Conservation (phyloP, 805 yeast genomes). For the Ogataea philodendri region DNA sequence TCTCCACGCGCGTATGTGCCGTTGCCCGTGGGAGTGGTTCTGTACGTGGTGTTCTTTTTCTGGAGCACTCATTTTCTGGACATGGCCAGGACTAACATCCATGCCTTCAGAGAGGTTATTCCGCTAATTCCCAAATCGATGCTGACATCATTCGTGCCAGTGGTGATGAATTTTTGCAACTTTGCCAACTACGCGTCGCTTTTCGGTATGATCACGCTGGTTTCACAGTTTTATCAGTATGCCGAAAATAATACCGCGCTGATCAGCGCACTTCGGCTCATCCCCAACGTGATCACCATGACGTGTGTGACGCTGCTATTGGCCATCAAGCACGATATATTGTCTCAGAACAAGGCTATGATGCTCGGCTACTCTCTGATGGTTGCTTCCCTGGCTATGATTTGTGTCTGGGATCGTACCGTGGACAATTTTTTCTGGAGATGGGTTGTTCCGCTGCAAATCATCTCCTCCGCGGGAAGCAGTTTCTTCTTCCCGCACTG, state of each 20-base stretch:
- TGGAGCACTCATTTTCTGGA: slow-evolving; percentile 31
- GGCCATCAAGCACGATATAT: slow-evolving; percentile 24
- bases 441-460: slow-evolving; percentile 18
- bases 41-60: slow-evolving; percentile 27
- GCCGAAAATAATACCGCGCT: slow-evolving; percentile 32
- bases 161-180: slow-evolving; percentile 11
- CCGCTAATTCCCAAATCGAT: slow-evolving; percentile 23
- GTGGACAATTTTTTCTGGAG: slow-evolving; percentile 7
- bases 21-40: slow-evolving; percentile 37
- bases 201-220: slow-evolving; percentile 7
- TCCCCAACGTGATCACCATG: slow-evolving; percentile 37
- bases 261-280: slow-evolving; percentile 36
- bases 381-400: slow-evolving; percentile 5
- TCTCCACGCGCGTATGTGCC: slow-evolving; percentile 41
- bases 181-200: slow-evolving; percentile 12
- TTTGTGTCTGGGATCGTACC: slow-evolving; percentile 22
- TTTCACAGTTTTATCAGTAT: slow-evolving; percentile 28
- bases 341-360: slow-evolving; percentile 9
- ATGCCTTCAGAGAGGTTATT: background rate
- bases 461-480: slow-evolving; percentile 16
- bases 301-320: slow-evolving; percentile 24
- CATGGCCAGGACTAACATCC: slow-evolving; percentile 11
- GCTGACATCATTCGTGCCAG: slow-evolving; percentile 20
- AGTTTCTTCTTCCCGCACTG: slow-evolving; percentile 33
- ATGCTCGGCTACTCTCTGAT: slow-evolving; percentile 5